Base-by-base conservation (phyloP, 345 rosid species). In the Eutrema yunnanense region DNA sequence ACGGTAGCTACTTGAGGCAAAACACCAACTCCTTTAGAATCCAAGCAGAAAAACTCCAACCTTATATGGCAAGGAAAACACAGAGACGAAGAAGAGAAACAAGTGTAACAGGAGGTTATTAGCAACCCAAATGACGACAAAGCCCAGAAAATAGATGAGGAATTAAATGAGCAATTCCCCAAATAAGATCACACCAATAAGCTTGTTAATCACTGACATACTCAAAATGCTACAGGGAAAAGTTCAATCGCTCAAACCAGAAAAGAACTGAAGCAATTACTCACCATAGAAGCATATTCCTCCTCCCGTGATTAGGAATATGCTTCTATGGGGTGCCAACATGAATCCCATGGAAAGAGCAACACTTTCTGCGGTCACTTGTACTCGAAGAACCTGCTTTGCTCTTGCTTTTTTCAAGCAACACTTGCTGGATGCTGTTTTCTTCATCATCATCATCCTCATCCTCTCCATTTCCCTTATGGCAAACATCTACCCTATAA, bases 401-500 rank as follows among this genome's bases (percentile, higher is more conserved):
- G 73, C 68, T 73, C 66, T 49, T 75, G 43, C 46, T 74, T 69
- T 79, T 80, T 4, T 83, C 84, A 65, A 86, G 76, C 79, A 86
- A 73, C n/a, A 65, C 61, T 77, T 83, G 85, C 14, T 78, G 84
- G 60, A 65, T 52, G 40, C 79, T 69, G 32, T 55, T 72, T 50
- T 82, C 85, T 73, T 84, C 90, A n/a, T 77, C 80, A 13, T 75
- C 79, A 9, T 22, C 26, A 22, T 77, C 76, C 2, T 76, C 80
- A 22, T 63, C 79, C 22, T 77, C 80, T 62, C 79, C 88, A 62
- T 83, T 80, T 71, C 84, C 86, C 83, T 86, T 86, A 86, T 86
- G 90, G 82, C 90, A 86, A 77, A 86, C 86, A 83, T 86, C 87
- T 72, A 86, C 82, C 90, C 90, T 86, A 83, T 75, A 84, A 72